Evolutionary conservation across 192 early-diverging fungal species (phyloP).

Genomic region (Coemansia sp.): DNA sequence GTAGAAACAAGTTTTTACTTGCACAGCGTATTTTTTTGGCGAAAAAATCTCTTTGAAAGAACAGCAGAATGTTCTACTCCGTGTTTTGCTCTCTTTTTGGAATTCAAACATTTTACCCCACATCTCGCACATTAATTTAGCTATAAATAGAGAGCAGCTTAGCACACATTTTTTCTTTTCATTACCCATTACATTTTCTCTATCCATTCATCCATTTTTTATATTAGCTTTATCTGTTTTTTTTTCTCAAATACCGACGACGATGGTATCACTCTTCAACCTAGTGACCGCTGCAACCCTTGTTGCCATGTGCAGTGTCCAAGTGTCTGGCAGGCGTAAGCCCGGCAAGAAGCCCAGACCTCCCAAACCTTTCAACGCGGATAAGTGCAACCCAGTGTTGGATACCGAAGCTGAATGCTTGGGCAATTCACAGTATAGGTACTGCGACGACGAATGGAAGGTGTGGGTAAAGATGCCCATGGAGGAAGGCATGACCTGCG

Average conservation of each 20-base stretch:
- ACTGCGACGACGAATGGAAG: neutral
- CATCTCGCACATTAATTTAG: too few species aligned
- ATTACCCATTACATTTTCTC: neutral
- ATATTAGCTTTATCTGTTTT: neutral
- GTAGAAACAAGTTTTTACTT: too few species aligned
- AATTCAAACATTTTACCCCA: too few species aligned
- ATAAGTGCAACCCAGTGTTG: neutral
- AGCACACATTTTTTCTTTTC: neutral
- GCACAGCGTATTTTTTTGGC: too few species aligned
- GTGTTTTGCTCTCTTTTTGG: too few species aligned
- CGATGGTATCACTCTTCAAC: neutral
- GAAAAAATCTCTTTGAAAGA: too few species aligned
- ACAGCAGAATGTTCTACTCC: too few species aligned
- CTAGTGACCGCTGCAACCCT: neutral
- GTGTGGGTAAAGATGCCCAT: neutral
- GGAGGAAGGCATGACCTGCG: neutral
- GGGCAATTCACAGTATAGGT: neutral
- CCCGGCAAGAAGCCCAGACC: neutral
- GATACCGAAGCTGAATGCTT: neutral
- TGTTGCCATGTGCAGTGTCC: neutral
- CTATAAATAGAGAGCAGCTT: too few species aligned
- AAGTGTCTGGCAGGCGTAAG: neutral
- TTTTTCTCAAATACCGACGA: neutral
- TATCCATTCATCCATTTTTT: neutral
- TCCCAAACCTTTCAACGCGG: neutral